Evolutionary conservation across 176 grass and related monocot species (phyloP), one percentile per base, ranked within the genome.

Genomic region (Zea luxurians): DNA sequence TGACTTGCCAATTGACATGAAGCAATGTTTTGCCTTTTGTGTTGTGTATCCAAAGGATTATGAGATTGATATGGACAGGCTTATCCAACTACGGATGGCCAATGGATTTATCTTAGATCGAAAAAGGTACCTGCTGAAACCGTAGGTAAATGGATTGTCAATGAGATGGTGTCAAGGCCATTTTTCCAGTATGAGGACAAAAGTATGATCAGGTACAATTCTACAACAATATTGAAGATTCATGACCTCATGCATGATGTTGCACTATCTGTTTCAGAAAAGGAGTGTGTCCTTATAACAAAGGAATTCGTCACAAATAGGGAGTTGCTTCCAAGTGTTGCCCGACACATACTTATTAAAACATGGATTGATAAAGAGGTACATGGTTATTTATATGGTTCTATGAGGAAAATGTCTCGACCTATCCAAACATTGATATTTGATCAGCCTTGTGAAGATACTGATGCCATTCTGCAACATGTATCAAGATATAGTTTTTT

Each of bases 301-400:
- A 2, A 8, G 8, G 53, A 18, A 2, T n/a, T 3, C 0, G 2
- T 54, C 17, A 0, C 16, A n/a, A n/a, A 6, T 57, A 0, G 6
- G 2, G 7, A 57, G 53, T 57, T 57, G 53, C 53, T 57, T n/a
- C 53, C 53, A 0, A 57, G 16, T 57, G 5, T 2, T 57, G 1
- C 6, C 0, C 53, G 7, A 0, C 49, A 52, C 16, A 16, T 52
- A 16, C 5, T 52, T 6, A 0, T 52, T 52, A 1, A 50, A 8
- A 8, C 7, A 45, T 8, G 1, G 3, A 50, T 0, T 4, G 12
- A 1, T 0, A 13, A 1, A 3, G 2, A 15, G 4, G 10, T 0
- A 15, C 2, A 2, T 48, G 10, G 2, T 50, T 0, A 15, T n/a
- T 55, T 17, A 17, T 55, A 1, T n/a, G 16, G 17, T 18, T 45